Evolutionary conservation across 441 rosid species (phyloP), one percentile per base, ranked within the genome.

Genomic region (Bocquillonia castaneifolia): DNA sequence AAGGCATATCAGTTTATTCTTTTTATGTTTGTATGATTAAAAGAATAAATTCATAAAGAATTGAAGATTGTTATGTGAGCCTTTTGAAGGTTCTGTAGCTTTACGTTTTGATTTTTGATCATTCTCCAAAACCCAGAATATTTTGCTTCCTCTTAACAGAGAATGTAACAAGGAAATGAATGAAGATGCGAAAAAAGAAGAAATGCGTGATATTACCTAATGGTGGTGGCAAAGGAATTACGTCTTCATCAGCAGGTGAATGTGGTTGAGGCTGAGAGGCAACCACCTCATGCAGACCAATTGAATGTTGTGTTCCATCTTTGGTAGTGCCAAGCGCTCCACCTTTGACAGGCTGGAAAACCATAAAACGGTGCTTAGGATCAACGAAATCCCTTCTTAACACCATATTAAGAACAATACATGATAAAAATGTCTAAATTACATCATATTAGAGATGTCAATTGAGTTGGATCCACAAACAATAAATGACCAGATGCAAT

Each of bases 191-290:
- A 37, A 13, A 66, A n/a, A n/a, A 26, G 23, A 20, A 42, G 20
- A 25, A 20, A 66, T 59, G 17, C 50, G 17, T 56, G 64, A 58
- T 51, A 42, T 79, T 84, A 94, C 97, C 94, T 74, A 86, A 76
- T 12, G 75, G 56, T 59, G 97, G 93, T 42, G 89, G 92, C 20
- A 76, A 82, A 26, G 96, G 97, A 75, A 94, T 83, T 58, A 50
- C 59, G 69, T 29, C 37, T 59, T 77, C 77, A 70, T 78, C 81
- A 29, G 39, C 32, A 54, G 26, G 25, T 36, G 56, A 45, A 68
- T 60, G 68, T 23, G 71, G 45, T 51, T 74, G 79, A 68, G 72
- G 71, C 69, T 57, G 73, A 59, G 83, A 65, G 47, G 78, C 67
- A 66, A 48, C 66, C 61, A 53, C 72, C 37, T 51, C 64, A 47